Evolutionary conservation across 2,329 filamentous ascomycete genomes (phyloP), one percentile per base, ranked within the genome.

Genomic region (Fusarium drepaniforme): DNA sequence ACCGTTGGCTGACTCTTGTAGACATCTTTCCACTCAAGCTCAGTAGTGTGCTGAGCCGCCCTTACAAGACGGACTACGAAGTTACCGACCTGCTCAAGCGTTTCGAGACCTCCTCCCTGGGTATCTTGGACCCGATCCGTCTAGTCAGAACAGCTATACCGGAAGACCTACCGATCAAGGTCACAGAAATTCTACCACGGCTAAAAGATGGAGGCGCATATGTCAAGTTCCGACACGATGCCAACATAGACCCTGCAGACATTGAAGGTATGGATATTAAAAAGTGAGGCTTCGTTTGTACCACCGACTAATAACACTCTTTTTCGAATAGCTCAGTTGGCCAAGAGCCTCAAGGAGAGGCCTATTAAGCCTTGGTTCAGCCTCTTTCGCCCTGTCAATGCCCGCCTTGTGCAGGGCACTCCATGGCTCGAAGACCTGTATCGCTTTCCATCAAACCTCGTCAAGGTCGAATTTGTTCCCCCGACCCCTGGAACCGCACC

Each of bases 351-450:
- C 2, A 85, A 89, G 67, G 87, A 94, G 70, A 88, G 92, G 18
- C 93, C 93, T 0, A 90, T 97, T 42, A 94, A 92, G 71, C 96
- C 96, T 4, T 97, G 96, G 94, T 98, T 97, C 86, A 97, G 93
- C 76, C 95, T 95, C 0, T 92, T 98, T 74, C 88, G 90, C 25
- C 85, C 89, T 16, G 92, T 97, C 67, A 89, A 90, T 59, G 91
- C 92, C 5, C 91, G 91, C 28, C 85, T 95, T 8, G 97, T 99
- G 3, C 88, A 91, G 66, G 97, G 97, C 12, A 91, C 92, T 25
- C 97, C 97, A 0, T 99, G 97, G 97, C 89, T 98, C 4, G 97
- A 98, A 80, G 97, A 99, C 81, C 85, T 99, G 33, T 93, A 95
- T 76, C 90, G 95, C 8, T 92, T 95, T 61, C 97, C 97, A 0